Evolutionary conservation across 2,329 filamentous ascomycete genomes (phyloP), one percentile per base, ranked within the genome.

Genomic region (Corinectria fuckeliana): DNA sequence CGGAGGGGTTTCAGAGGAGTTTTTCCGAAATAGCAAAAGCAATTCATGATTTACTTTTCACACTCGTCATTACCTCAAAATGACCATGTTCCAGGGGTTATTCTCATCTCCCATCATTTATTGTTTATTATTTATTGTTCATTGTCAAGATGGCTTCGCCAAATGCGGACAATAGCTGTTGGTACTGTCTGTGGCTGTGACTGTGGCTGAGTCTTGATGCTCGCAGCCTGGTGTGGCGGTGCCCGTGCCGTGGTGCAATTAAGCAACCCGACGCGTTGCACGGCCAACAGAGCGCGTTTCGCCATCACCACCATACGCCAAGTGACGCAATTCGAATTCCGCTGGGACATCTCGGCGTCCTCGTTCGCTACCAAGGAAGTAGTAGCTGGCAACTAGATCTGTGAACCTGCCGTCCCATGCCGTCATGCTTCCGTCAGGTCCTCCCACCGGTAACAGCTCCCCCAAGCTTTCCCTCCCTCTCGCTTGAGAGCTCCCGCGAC

Each of bases 211-310:
- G 32, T 8, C 3, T 2, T n/a, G n/a, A n/a, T n/a, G 5, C n/a
- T 16, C 32, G 32, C 38, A 49, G 30, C 30, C 23, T 38, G 20
- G 14, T 59, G 56, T 59, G 56, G 56, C 56, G 50, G 56, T 59
- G 56, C 18, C n/a, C n/a, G n/a, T n/a, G 20, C 36, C 38, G 38
- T 59, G 50, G 50, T 59, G 56, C 50, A 58, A 58, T 58, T 39
- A 58, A 48, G 32, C 34, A 53, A 26, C 49, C 39, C 30, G n/a
- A 58, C 56, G 56, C 56, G 56, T 55, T 54, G 50, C 53, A 38
- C 50, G 50, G 56, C 44, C 50, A 58, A 58, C 44, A 47, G 30
- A 30, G 16, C 56, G 56, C 56, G 56, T 54, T 54, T 44, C 51
- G 50, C 48, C 41, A 55, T 59, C 50, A 47, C 23, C 45, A 59